Evolutionary conservation across 2,329 filamentous ascomycete species (phyloP).

Genomic region (Talaromyces atroroseus): DNA sequence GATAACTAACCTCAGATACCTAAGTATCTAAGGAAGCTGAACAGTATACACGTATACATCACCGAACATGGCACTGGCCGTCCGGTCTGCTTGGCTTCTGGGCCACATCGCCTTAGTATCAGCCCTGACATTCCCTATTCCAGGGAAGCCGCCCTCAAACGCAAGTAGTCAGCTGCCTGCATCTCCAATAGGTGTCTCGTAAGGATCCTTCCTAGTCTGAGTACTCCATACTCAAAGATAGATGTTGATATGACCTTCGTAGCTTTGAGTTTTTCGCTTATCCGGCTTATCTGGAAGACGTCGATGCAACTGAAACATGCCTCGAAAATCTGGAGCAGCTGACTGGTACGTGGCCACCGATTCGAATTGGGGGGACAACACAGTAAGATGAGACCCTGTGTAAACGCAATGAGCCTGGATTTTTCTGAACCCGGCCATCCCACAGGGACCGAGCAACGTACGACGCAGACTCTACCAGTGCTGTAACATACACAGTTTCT

Average conservation of each 20-base stretch:
- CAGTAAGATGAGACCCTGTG: constrained; percentile 32
- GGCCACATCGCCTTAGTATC: neutral
- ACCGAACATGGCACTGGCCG: neutral
- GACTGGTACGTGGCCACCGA: constrained; percentile 49
- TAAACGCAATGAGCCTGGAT: neutral
- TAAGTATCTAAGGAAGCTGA: no score
- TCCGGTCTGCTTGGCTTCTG: neutral
- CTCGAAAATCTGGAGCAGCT: constrained; percentile 48
- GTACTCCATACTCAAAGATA: neutral
- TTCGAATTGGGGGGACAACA: constrained; percentile 56
- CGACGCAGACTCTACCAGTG: constrained; percentile 40
- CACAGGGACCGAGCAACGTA: constrained; percentile 48
- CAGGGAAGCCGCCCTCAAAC: constrained; percentile 28
- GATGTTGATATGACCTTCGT: no score
- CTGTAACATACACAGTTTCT: constrained; percentile 49
- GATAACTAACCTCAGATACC: no score
- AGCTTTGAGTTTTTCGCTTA: constrained; percentile 55
- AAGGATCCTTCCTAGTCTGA: constrained; percentile 17
- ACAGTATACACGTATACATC: neutral
- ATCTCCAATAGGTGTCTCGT: constrained; percentile 46
- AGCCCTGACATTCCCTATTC: constrained; percentile 32
- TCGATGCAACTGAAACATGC: constrained; percentile 48
- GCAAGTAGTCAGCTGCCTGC: constrained; percentile 29
- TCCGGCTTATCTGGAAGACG: constrained; percentile 50
- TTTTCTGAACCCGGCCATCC: neutral